Conservation (phyloP, 345 rosid genomes). For the Linum lewisii region DNA sequence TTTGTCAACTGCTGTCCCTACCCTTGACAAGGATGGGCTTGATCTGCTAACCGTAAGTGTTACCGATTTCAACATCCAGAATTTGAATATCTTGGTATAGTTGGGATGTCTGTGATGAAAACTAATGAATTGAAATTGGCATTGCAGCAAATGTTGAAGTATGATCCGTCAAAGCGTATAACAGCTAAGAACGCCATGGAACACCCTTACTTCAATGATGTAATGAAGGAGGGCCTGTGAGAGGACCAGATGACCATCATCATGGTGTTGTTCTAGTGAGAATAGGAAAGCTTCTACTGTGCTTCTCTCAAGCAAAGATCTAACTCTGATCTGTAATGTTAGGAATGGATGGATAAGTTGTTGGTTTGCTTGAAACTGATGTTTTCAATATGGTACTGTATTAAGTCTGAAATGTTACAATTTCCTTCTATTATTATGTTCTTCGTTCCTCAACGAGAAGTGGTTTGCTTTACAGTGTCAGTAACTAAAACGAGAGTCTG, state of each 20-base stretch:
- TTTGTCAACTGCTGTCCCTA: slow-evolving; percentile 54
- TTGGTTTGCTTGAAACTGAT: too few species aligned
- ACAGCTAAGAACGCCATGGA: slow-evolving; percentile 95
- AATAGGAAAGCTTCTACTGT: neutral
- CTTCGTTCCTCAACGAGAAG: too few species aligned
- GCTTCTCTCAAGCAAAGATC: neutral
- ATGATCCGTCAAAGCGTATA: slow-evolving; percentile 74
- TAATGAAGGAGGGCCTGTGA: slow-evolving; percentile 51
- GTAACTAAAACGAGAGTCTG: too few species aligned
- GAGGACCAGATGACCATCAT: neutral
- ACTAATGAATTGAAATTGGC: neutral
- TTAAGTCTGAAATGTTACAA: too few species aligned
- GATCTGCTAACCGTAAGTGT: slow-evolving; percentile 65
- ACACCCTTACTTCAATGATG: slow-evolving; percentile 80
- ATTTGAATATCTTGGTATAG: too few species aligned
- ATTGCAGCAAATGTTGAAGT: slow-evolving; percentile 85
- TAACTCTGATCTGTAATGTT: too few species aligned
- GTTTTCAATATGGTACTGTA: too few species aligned
- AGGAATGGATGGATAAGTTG: neutral
- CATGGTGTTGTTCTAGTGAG: neutral
- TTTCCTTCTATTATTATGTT: too few species aligned
- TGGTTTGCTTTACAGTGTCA: too few species aligned
- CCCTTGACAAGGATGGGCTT: slow-evolving; percentile 56
- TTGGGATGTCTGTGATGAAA: neutral
- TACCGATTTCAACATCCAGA: neutral